Evolutionary conservation across 192 early-diverging fungal species (phyloP).

Genomic region (Umbelopsis vinacea): DNA sequence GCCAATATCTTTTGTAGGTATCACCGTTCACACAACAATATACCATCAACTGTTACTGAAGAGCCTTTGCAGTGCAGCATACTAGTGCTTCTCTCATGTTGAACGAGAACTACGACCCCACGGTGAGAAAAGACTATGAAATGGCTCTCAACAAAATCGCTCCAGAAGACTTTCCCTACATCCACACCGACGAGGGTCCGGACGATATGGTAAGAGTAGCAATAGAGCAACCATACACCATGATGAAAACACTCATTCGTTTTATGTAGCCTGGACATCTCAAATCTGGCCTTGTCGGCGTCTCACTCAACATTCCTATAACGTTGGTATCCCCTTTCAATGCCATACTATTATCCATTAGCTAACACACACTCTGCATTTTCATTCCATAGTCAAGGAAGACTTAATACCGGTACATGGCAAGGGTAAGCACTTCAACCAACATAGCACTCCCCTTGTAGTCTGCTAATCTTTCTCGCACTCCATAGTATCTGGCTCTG

Average conservation of each 20-base stretch:
- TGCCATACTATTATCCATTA: neutral
- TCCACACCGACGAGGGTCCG: conserved; percentile 84
- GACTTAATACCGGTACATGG: conserved; percentile 82
- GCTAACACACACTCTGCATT: too few species aligned
- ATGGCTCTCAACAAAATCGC: conserved; percentile 84
- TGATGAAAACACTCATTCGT: too few species aligned
- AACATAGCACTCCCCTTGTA: neutral
- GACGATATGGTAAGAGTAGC: conserved; percentile 75
- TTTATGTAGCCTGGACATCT: conserved; percentile 76
- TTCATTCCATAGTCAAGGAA: conserved; percentile 55
- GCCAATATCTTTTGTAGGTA: conserved; percentile 80
- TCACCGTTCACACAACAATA: neutral
- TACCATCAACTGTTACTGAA: neutral
- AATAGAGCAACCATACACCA: neutral
- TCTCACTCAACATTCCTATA: conserved; percentile 86
- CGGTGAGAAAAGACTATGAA: conserved; percentile 81
- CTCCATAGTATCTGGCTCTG: conserved; percentile 68
- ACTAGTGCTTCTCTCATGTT: conserved; percentile 88
- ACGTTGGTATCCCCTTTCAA: neutral
- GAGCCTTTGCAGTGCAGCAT: conserved; percentile 68
- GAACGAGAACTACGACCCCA: conserved; percentile 86
- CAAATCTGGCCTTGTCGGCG: conserved; percentile 82
- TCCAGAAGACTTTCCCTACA: conserved; percentile 78
- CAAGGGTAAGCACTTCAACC: conserved; percentile 60
- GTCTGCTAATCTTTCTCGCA: neutral